Percentiles rank a stretch among this genome's conserved stretches.
These are phyloP conservation scores for Cercophora sp. DNA, from an alignment of 495 filamentous ascomycete species.

Conservation along the genomic window DNA sequence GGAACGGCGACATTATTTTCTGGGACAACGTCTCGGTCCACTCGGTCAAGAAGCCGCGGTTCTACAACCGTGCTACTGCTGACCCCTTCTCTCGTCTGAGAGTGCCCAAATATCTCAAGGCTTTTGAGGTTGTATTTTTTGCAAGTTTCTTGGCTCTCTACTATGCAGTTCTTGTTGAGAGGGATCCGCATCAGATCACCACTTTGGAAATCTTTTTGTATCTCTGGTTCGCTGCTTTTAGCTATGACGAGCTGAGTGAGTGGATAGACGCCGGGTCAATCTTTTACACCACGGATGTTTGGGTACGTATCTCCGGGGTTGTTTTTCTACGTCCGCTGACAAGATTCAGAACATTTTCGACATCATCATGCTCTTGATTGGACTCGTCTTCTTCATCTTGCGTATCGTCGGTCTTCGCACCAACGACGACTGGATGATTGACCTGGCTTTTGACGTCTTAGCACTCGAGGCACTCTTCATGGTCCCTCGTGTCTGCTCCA, in stretches of 20 bases:
- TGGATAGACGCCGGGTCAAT: slow-evolving; percentile 77
- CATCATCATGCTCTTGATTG: slow-evolving; percentile 79
- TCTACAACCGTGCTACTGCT: slow-evolving; percentile 70
- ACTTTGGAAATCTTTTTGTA: slow-evolving; percentile 53
- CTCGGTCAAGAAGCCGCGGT: slow-evolving; percentile 72
- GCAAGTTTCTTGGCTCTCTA: slow-evolving; percentile 75
- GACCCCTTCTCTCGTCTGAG: slow-evolving; percentile 82
- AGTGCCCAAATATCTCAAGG: slow-evolving; percentile 88
- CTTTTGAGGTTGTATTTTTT: slow-evolving; percentile 86
- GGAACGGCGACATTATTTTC: slow-evolving; percentile 88
- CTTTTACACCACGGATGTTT: slow-evolving; percentile 85
- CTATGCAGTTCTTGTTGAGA: slow-evolving; percentile 71
- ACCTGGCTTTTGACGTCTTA: slow-evolving; percentile 81
- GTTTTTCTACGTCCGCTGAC: neutral
- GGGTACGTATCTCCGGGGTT: slow-evolving; percentile 36
- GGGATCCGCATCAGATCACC: slow-evolving; percentile 47
- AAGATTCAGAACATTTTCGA: slow-evolving; percentile 65
- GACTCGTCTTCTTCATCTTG: slow-evolving; percentile 63
- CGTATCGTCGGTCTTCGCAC: slow-evolving; percentile 73
- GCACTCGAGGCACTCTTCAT: slow-evolving; percentile 86
- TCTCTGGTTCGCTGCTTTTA: slow-evolving; percentile 77
- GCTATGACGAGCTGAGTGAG: slow-evolving; percentile 80
- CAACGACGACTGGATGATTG: slow-evolving; percentile 58
- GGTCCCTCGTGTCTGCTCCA: slow-evolving; percentile 83
- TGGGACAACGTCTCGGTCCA: slow-evolving; percentile 79